Evolutionary conservation across 2,329 filamentous ascomycete species (phyloP).

Genomic region (Colletotrichum australisinense): DNA sequence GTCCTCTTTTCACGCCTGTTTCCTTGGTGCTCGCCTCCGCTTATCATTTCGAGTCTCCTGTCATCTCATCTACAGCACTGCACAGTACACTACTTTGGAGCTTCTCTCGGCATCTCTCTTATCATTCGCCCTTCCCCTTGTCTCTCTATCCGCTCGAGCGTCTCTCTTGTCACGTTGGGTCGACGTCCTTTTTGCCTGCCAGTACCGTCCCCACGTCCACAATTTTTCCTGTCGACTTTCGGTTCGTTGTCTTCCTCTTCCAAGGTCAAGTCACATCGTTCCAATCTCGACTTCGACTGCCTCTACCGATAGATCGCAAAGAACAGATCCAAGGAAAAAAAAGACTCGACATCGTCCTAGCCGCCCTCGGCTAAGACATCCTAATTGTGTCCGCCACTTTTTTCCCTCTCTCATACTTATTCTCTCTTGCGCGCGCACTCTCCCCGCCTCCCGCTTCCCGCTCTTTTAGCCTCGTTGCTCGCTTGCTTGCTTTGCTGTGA

Average conservation of each 20-base stretch:
- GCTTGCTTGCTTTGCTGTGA: conserved; percentile 20
- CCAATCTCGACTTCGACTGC: neutral
- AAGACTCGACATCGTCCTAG: conserved; percentile 23
- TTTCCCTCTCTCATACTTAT: conserved; percentile 2
- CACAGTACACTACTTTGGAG: conserved; percentile 31
- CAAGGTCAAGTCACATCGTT: conserved; percentile 23
- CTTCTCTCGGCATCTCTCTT: conserved; percentile 35
- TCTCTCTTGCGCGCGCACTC: neutral
- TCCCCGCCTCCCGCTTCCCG: neutral
- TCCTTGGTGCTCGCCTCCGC: conserved; percentile 34
- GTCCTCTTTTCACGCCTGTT: conserved; percentile 38
- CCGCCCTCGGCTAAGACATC: conserved; percentile 5
- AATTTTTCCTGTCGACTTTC: conserved; percentile 35
- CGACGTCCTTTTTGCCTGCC: conserved; percentile 35
- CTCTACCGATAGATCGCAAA: conserved; percentile 12
- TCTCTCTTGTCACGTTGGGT: conserved; percentile 35
- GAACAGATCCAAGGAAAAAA: neutral
- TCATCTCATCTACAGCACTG: conserved; percentile 23
- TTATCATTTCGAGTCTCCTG: conserved; percentile 31
- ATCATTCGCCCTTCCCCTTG: conserved; percentile 35
- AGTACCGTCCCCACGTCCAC: conserved; percentile 35
- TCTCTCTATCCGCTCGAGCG: conserved; percentile 35
- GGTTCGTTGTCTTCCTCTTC: conserved; percentile 21
- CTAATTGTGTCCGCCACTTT: conserved; percentile 6
- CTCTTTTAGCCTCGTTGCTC: conserved; percentile 19